These are phyloP conservation scores for Fusarium sp. DNA, from an alignment of 2,329 filamentous ascomycete species.

Conservation along the genomic window DNA sequence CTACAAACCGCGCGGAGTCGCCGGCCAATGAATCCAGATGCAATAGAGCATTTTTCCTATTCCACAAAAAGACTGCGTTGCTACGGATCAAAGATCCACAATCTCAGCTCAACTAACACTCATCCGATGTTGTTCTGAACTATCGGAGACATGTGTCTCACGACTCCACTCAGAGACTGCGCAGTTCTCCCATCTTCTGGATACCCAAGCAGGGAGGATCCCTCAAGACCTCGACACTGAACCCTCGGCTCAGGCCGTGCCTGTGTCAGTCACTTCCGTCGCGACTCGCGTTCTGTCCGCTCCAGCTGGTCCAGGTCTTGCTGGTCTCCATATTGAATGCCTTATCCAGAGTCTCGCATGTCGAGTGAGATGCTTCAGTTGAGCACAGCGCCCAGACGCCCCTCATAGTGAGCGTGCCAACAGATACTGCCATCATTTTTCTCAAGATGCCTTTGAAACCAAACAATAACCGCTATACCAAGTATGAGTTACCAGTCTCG, in stretches of 20 bases:
- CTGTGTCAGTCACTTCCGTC: constrained; percentile 10
- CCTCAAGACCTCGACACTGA: constrained; percentile 11
- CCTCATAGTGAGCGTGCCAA: neutral
- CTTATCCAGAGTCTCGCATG: constrained; percentile 3
- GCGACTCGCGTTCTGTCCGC: constrained; percentile 12
- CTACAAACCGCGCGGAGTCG: constrained; percentile 2
- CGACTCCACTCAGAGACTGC: constrained; percentile 31
- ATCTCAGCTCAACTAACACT: constrained; percentile 23
- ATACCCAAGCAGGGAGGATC: constrained; percentile 36
- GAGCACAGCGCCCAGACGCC: neutral
- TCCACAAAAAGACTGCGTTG: constrained; percentile 27
- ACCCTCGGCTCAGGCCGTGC: constrained; percentile 9
- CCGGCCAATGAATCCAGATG: constrained; percentile 9
- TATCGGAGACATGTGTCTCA: constrained; percentile 43
- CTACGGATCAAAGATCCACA: constrained; percentile 22
- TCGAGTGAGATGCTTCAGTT: constrained; percentile 14
- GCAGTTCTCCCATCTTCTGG: constrained; percentile 19
- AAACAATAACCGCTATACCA: neutral
- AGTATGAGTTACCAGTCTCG: constrained; percentile 21
- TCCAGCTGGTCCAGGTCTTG: constrained; percentile 17
- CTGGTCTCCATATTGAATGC: constrained; percentile 18
- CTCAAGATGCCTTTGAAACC: neutral
- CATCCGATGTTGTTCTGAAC: constrained; percentile 26
- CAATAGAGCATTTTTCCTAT: constrained; percentile 5
- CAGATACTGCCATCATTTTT: neutral